phyloP scores from a whole-genome alignment of 495 filamentous ascomycete genomes.

The Aspergillus nidulans region DNA sequence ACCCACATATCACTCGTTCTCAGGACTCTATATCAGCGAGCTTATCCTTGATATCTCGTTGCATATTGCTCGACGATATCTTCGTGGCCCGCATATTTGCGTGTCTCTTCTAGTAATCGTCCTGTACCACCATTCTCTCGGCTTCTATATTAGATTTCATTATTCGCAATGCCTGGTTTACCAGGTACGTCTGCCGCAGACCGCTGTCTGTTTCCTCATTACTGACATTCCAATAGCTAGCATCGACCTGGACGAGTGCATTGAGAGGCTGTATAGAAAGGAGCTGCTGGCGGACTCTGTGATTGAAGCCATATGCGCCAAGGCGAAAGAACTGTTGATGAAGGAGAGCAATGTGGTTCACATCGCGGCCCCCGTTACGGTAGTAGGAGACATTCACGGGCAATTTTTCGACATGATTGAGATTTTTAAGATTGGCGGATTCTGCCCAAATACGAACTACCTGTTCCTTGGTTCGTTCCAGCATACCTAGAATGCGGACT shows the following conservation, averaged over 20 bases:
- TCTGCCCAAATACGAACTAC: conserved; percentile 96
- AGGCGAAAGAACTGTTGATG: conserved; percentile 97
- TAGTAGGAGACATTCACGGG: conserved; percentile 97
- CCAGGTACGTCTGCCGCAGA: conserved; percentile 55
- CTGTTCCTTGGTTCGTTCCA: conserved; percentile 76
- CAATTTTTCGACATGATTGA: conserved; percentile 99
- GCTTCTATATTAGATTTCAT: conserved; percentile 7
- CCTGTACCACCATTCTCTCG: conserved; percentile 12
- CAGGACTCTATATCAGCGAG: not conserved
- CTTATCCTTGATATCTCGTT: conserved; percentile 7
- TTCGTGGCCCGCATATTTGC: conserved; percentile 3
- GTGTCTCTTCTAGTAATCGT: conserved; percentile 8
- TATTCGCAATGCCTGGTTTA: conserved; percentile 70
- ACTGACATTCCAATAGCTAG: conserved; percentile 56
- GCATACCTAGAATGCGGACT: not conserved
- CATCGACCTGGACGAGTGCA: conserved; percentile 97
- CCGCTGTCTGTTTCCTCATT: not conserved
- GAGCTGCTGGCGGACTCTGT: conserved; percentile 95
- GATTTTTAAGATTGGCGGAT: conserved; percentile 97
- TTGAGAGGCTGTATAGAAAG: conserved; percentile 90
- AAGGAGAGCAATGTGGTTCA: conserved; percentile 99
- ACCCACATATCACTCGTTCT: conserved; percentile 10
- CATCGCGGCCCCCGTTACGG: conserved; percentile 92
- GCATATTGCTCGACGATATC: not conserved
- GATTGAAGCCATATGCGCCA: conserved; percentile 98